Percentiles rank a stretch among this genome's conserved stretches.
Conservation (phyloP, 2,329 filamentous ascomycete genomes). For the Cladophialophora immunda region DNA sequence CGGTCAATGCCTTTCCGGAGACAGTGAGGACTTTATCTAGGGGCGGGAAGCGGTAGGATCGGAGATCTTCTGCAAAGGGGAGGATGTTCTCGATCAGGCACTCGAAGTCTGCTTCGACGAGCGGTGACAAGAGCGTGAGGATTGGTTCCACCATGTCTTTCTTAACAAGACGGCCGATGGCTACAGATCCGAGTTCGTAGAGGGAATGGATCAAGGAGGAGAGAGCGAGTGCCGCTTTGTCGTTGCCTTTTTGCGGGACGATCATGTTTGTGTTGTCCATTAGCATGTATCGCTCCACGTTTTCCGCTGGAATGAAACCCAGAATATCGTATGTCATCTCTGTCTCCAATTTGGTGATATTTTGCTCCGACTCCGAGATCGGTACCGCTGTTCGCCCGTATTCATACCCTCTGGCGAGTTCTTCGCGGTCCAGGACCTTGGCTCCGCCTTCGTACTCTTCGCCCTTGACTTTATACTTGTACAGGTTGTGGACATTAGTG, state of each 20-base stretch:
- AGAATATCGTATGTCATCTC: constrained; percentile 78
- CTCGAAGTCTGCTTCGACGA: constrained; percentile 80
- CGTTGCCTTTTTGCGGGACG: constrained; percentile 77
- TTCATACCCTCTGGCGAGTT: constrained; percentile 90
- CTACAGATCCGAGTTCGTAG: constrained; percentile 83
- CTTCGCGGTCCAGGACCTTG: constrained; percentile 79
- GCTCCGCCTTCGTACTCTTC: constrained; percentile 78
- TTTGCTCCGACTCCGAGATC: constrained; percentile 85
- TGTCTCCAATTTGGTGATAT: constrained; percentile 88
- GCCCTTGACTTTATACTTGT: constrained; percentile 83
- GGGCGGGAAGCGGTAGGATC: constrained; percentile 89
- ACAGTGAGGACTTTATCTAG: constrained; percentile 87
- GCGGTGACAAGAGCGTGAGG: constrained; percentile 80
- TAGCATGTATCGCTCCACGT: constrained; percentile 81
- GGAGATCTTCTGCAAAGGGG: constrained; percentile 91
- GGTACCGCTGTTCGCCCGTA: constrained; percentile 92
- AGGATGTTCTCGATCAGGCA: constrained; percentile 89
- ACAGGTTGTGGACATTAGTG: constrained; percentile 72
- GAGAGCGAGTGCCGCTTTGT: constrained; percentile 82
- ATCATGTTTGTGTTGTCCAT: constrained; percentile 84
- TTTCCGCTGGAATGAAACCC: constrained; percentile 80
- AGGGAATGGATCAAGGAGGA: constrained; percentile 91
- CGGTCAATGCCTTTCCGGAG: constrained; percentile 79
- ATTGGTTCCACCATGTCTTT: constrained; percentile 84
- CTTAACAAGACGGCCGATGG: constrained; percentile 81